Conservation (phyloP, 495 filamentous ascomycete species). For the Tuber indicum region DNA sequence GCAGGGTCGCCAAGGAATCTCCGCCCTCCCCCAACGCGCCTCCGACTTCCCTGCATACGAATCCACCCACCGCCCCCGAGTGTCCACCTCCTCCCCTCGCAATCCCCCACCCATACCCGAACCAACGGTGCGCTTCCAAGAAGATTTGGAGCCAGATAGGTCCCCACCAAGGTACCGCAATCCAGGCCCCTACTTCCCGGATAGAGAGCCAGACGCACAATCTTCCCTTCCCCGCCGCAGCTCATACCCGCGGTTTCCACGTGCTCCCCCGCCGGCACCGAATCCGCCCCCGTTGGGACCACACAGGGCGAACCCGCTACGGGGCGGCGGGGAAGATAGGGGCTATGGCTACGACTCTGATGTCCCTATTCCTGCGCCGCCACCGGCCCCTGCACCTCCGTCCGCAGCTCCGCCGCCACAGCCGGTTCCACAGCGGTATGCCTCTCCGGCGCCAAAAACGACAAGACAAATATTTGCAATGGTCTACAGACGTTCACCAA, state of each 20-base stretch:
- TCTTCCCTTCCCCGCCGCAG: not conserved
- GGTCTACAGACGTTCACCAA: constrained; percentile 18
- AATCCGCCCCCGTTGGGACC: constrained; percentile 11
- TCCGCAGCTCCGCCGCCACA: constrained; percentile 9
- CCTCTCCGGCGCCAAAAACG: not conserved
- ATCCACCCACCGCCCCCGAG: constrained; percentile 14
- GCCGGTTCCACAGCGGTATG: not conserved
- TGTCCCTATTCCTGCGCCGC: not conserved
- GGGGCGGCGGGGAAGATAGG: not conserved
- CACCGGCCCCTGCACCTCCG: constrained; percentile 10
- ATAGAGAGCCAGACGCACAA: not conserved
- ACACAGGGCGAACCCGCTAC: constrained; percentile 7
- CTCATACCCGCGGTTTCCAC: constrained; percentile 15
- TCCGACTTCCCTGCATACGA: constrained; percentile 23
- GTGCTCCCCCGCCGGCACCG: constrained; percentile 21
- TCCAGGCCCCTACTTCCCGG: not conserved
- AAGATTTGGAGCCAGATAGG: not conserved
- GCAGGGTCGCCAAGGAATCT: constrained; percentile 25
- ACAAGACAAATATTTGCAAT: constrained; percentile 24
- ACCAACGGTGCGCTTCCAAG: not conserved
- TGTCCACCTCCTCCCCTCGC: constrained; percentile 2
- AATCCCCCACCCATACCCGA: not conserved
- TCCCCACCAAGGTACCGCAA: constrained; percentile 1
- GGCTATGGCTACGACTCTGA: not conserved
- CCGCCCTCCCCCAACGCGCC: constrained; percentile 15